Evolutionary conservation across 1,139 yeast species (phyloP), one percentile per base, ranked within the genome.

Genomic region (Scheffersomyces stambukii): DNA sequence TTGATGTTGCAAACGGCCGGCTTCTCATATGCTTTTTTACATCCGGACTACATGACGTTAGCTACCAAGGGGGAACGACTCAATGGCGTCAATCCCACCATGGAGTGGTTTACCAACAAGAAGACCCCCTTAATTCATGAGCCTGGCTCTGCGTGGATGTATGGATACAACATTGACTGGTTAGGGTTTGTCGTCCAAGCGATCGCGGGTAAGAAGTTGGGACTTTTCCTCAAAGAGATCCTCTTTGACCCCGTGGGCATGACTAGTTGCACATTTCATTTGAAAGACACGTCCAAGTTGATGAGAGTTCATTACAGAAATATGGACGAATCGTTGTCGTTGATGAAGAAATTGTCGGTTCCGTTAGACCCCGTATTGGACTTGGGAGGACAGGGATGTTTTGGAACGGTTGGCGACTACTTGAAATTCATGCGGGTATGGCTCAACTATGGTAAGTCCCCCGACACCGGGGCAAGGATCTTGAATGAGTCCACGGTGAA

Each of bases 121-220:
- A 49, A 54, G 35, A 50, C 50, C 30, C 80, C 80, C 0, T 54
- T 75, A 28, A 34, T 62, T 3, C 60, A 57, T 33, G 78, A 75
- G 41, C 81, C 81, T 2, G 81, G 81, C 2, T 48, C 70, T 1
- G 41, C 50, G 7, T 75, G 75, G 69, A 46, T 49, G 29, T 75
- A 75, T 44, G 81, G 81, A 11, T 61, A 62, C 29, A 60, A 64
- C 29, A 52, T 62, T 20, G 81, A 75, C 41, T 70, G 78, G 76
- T 64, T 70, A 4, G 79, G 81, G 2, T 49, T 60, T 19, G 55
- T 71, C 1, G 50, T 75, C 16, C 60, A 70, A 38, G 52, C 54
- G 19, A 55, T 70, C 10, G 45, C 70, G 3, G 77, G 77, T 3
- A 33, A 50, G 40, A 48, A 48, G 13, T 50, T 75, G 15, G 70